phyloP scores from a whole-genome alignment of 1,284 basidiomycete species.

The Fomes fomentarius region DNA sequence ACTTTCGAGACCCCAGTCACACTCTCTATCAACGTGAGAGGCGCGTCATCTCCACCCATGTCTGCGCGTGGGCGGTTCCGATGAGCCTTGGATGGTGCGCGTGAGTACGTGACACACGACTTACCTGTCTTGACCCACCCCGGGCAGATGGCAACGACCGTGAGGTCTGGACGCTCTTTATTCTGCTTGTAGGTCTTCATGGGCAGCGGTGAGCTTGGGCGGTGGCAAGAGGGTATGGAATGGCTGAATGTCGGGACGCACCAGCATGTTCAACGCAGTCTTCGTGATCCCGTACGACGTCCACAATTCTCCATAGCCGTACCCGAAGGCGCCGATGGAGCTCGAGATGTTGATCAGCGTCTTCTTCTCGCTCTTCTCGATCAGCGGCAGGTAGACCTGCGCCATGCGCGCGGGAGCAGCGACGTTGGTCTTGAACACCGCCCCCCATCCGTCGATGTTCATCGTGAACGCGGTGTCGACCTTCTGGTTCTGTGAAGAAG shows the following conservation, averaged over 20 bases:
- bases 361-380: conserved; percentile 35
- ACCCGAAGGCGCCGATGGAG: conserved; percentile 32
- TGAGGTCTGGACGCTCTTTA: conserved; percentile 28
- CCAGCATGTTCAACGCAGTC: conserved; percentile 32
- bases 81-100: neutral
- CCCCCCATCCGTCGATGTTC: conserved; percentile 17
- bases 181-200: conserved; percentile 39
- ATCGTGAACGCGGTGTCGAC: conserved; percentile 29
- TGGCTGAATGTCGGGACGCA: conserved; percentile 12
- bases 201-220: neutral
- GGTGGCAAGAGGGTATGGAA: neutral
- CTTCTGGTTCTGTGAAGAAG: conserved; percentile 10
- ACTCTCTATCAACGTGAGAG: conserved; percentile 33
- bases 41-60: conserved; percentile 36
- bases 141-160: conserved; percentile 30
- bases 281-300: conserved; percentile 33
- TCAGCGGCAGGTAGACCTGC: conserved; percentile 33
- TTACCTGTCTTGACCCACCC: conserved; percentile 38
- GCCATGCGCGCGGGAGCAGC: conserved; percentile 36
- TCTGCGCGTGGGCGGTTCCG: conserved; percentile 14
- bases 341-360: conserved; percentile 39
- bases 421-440: conserved; percentile 36
- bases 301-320: conserved; percentile 21
- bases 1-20: conserved; percentile 31
- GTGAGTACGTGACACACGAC: too few relatives aligned